These are phyloP conservation scores for Trametes gibbosa DNA, from an alignment of 768 basidiomycete species.

Conservation along the genomic window DNA sequence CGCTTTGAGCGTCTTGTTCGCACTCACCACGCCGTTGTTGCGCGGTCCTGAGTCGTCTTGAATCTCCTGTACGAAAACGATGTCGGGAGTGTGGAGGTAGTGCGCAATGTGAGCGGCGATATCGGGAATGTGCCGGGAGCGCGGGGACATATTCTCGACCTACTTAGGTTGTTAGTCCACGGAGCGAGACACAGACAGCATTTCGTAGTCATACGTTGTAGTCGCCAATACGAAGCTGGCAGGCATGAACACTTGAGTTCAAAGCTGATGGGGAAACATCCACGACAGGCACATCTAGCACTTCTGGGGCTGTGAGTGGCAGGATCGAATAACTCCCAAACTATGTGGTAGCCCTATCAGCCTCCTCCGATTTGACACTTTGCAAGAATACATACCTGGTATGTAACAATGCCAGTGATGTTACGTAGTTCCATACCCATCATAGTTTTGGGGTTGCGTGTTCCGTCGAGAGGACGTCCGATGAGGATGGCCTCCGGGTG, in stretches of 20 bases:
- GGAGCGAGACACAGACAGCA: neutral
- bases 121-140: constrained; percentile 43
- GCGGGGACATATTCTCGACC: constrained; percentile 58
- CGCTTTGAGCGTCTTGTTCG: constrained; percentile 50
- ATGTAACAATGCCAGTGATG: constrained; percentile 54
- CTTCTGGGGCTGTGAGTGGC: constrained; percentile 51
- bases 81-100: constrained; percentile 49
- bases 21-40: constrained; percentile 52
- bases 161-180: constrained; percentile 18
- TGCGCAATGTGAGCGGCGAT: constrained; percentile 53
- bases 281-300: constrained; percentile 39
- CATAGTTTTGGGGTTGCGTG: constrained; percentile 46
- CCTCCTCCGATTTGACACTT: neutral
- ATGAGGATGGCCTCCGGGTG: constrained; percentile 59
- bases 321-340: constrained; percentile 55
- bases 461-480: constrained; percentile 51
- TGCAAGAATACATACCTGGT: constrained; percentile 35
- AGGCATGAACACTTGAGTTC: constrained; percentile 33
- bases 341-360: neutral
- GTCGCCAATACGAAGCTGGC: constrained; percentile 52
- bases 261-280: constrained; percentile 41
- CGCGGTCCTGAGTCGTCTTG: constrained; percentile 55
- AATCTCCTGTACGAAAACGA: constrained; percentile 64
- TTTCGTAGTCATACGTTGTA: constrained; percentile 46
- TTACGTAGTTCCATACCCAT: constrained; percentile 47